These are phyloP conservation scores for Herpetospermum pedunculosum DNA, from an alignment of 306 rosid species.

Conservation along the genomic window DNA sequence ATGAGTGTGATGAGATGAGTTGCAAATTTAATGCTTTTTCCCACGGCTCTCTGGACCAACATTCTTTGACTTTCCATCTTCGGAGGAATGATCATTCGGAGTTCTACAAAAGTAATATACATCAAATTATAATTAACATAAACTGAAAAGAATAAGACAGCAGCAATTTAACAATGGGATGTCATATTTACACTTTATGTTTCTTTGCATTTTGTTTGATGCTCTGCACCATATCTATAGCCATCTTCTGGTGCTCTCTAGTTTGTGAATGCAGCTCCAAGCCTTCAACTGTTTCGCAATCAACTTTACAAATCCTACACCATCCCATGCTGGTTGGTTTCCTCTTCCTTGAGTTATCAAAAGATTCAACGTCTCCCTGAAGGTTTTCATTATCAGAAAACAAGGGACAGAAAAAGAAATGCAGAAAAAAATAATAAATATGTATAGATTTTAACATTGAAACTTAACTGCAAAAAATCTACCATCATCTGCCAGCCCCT, in stretches of 20 bases:
- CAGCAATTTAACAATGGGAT: constrained; percentile 9
- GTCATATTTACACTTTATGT: constrained; percentile 48
- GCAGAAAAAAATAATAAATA: not conserved
- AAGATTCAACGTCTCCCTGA: constrained; percentile 66
- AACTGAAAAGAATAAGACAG: not conserved
- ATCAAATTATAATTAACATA: not conserved
- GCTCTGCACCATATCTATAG: constrained; percentile 80
- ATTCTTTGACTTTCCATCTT: constrained; percentile 46
- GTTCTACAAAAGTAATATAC: constrained; percentile 23
- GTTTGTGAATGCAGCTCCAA: constrained; percentile 93
- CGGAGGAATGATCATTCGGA: constrained; percentile 50
- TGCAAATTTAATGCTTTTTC: constrained; percentile 39
- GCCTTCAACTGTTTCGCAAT: constrained; percentile 94
- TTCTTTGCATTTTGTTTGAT: constrained; percentile 90
- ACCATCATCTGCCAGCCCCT: constrained; percentile 56
- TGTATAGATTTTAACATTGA: not conserved
- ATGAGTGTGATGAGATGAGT: constrained; percentile 25
- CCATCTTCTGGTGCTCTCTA: constrained; percentile 86
- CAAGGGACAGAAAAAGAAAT: not conserved
- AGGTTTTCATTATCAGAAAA: constrained; percentile 16
- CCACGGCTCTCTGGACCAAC: constrained; percentile 42
- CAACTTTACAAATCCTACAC: constrained; percentile 96
- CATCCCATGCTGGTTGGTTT: constrained; percentile 72
- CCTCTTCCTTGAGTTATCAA: constrained; percentile 65
- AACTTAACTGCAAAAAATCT: constrained; percentile 68